Conservation (phyloP, 176 grass and related monocot species). For the bread wheat (Triticum aestivum) region DNA sequence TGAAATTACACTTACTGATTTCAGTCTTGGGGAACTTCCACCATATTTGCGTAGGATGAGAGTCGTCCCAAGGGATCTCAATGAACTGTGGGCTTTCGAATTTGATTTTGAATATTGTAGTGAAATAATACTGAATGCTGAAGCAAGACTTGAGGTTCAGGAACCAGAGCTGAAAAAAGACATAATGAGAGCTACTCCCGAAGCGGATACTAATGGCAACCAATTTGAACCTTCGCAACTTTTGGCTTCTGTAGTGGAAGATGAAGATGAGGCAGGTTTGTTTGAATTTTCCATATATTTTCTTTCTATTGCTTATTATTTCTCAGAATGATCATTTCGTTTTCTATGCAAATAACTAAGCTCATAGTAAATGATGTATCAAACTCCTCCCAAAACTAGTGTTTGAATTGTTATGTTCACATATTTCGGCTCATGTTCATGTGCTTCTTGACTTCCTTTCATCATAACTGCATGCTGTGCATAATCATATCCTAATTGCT, state of each 20-base stretch:
- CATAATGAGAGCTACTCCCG: constrained; percentile 51
- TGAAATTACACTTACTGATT: constrained; percentile 57
- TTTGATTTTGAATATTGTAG: constrained; percentile 71
- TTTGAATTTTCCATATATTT: not conserved
- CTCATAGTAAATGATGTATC: not conserved
- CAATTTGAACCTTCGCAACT: constrained; percentile 35
- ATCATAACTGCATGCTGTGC: not conserved
- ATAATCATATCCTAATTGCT: not conserved
- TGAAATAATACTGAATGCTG: constrained; percentile 51
- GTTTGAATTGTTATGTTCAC: not conserved
- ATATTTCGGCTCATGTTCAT: not conserved
- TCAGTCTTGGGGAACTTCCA: constrained; percentile 62
- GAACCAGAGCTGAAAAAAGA: constrained; percentile 68
- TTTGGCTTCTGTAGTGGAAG: constrained; percentile 34
- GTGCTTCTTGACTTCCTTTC: not conserved
- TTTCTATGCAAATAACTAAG: not conserved
- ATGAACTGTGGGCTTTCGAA: constrained; percentile 65
- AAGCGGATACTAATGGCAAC: constrained; percentile 46
- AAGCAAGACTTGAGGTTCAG: constrained; percentile 70
- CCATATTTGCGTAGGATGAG: constrained; percentile 68
- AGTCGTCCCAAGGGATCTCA: constrained; percentile 48
- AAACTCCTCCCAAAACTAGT: not conserved
- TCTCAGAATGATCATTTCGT: not conserved
- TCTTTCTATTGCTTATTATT: not conserved
- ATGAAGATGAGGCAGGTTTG: constrained; percentile 52